Conservation (phyloP, 164 flowering plant genomes). For the Stephania yunnanensis region DNA sequence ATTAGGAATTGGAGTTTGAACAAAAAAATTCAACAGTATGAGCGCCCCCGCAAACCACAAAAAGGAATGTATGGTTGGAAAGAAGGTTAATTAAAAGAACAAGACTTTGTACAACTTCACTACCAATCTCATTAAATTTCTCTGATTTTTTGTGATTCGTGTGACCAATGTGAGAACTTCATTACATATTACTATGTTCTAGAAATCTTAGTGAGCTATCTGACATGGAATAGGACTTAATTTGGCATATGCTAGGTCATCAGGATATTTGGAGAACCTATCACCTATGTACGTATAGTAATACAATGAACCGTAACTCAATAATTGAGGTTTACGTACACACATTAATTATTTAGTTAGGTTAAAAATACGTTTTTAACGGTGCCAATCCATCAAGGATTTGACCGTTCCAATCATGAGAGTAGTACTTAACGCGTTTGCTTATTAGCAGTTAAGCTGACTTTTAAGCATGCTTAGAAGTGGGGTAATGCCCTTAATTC, state of each 20-base stretch:
- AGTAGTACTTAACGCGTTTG: not conserved
- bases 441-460: not conserved
- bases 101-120: not conserved
- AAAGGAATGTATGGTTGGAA: not conserved
- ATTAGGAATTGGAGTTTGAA: too few species aligned
- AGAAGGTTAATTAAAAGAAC: not conserved
- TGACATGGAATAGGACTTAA: not conserved
- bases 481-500: not conserved
- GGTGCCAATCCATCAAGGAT: not conserved
- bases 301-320: not conserved
- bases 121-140: not conserved
- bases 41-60: not conserved
- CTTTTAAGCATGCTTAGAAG: not conserved
- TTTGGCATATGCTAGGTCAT: not conserved
- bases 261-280: too few species aligned
- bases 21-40: too few species aligned
- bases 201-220: not conserved
- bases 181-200: not conserved
- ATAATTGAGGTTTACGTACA: not conserved
- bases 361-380: not conserved
- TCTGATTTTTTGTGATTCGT: not conserved
- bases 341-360: not conserved
- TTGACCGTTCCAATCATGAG: not conserved
- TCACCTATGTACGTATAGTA: too few species aligned
- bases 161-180: not conserved